Percentiles rank a stretch among this genome's conserved stretches.
These are phyloP conservation scores for Phytopythium litorale DNA, from an alignment of 352 stramenopile genomes.

Conservation along the genomic window DNA sequence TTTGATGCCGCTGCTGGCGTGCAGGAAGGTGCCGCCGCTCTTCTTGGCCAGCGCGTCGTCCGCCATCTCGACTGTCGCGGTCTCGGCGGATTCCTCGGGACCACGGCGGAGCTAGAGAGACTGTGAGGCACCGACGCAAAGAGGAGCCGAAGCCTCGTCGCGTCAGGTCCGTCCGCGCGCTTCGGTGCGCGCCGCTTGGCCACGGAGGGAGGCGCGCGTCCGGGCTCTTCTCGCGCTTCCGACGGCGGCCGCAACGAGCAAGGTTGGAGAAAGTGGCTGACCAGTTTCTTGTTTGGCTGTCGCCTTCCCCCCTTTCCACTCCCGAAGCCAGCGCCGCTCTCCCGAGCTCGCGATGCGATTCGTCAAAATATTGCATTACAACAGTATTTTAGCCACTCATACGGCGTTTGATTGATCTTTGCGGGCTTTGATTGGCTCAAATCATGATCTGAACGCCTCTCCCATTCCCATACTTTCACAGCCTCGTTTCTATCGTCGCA, in stretches of 20 bases:
- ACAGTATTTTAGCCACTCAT: neutral
- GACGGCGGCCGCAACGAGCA: neutral
- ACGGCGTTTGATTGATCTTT: too few species aligned
- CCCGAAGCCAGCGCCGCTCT: neutral
- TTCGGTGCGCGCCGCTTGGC: neutral
- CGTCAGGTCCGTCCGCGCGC: neutral
- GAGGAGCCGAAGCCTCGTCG: neutral
- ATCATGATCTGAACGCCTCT: neutral
- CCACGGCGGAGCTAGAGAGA: neutral
- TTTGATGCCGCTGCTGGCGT: conserved; percentile 7
- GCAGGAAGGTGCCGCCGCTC: conserved; percentile 3
- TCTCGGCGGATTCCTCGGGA: neutral
- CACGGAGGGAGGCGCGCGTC: neutral
- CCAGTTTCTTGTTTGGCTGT: conserved; percentile 5
- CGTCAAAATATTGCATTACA: neutral
- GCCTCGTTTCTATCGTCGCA: too few species aligned
- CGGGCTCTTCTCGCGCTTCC: neutral
- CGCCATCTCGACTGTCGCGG: neutral
- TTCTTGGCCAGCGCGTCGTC: conserved; percentile 6
- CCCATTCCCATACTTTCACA: too few species aligned
- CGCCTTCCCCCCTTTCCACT: neutral
- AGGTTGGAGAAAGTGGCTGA: conserved; percentile 2
- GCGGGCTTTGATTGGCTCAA: neutral
- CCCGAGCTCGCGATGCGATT: neutral
- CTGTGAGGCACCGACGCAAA: neutral